A percentile compares a stretch with the other conserved stretches of the same genome.
Conservation (phyloP, 495 filamentous ascomycete species). For the Aspergillus panamensis region DNA sequence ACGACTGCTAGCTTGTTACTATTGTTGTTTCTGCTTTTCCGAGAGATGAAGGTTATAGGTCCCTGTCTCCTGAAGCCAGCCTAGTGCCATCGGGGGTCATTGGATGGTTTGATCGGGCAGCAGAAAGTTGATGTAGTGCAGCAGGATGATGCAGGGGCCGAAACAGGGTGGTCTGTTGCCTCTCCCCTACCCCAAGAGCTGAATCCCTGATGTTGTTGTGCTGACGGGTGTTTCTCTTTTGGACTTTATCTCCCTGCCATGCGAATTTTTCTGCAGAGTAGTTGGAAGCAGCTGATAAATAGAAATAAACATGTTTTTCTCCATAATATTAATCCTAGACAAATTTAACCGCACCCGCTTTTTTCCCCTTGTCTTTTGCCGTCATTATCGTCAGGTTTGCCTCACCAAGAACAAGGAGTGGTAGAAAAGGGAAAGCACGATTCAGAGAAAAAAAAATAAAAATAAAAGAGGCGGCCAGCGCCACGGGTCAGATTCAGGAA, state of each 20-base stretch:
- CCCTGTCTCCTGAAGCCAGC: conserved; percentile 10
- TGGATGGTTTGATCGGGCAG: conserved; percentile 14
- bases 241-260: neutral
- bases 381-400: neutral
- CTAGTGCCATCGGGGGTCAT: conserved; percentile 8
- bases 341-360: neutral
- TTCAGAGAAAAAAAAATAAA: neutral
- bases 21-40: neutral
- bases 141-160: conserved; percentile 15
- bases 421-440: too few relatives aligned
- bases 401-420: neutral
- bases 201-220: neutral
- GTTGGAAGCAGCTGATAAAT: neutral
- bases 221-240: neutral
- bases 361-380: neutral
- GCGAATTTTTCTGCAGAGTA: neutral
- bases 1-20: neutral
- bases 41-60: conserved; percentile 1
- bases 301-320: neutral
- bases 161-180: neutral
- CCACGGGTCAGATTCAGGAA: conserved; percentile 14
- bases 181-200: neutral
- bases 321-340: neutral
- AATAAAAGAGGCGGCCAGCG: conserved; percentile 14
- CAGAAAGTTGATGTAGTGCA: conserved; percentile 6